phyloP scores from a whole-genome alignment of 148 eudicot genomes.

The Dysphania ambrosioides region DNA sequence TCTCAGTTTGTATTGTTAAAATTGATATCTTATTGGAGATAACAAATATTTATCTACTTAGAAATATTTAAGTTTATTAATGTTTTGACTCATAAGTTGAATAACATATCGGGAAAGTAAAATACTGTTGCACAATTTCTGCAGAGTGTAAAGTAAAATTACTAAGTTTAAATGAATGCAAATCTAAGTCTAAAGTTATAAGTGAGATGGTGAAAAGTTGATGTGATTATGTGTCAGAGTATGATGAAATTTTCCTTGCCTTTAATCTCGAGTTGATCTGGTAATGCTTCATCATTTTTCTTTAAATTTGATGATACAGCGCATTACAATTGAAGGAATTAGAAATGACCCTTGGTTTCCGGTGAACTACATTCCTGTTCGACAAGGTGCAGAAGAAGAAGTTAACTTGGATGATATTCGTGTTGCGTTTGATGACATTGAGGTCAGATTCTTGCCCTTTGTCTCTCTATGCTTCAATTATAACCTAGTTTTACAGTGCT shows the following conservation, averaged over 20 bases:
- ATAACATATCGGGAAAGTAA: not conserved
- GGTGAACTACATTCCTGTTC: constrained; percentile 56
- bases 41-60: too few relatives aligned
- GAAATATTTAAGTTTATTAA: too few relatives aligned
- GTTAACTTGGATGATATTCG: constrained; percentile 84
- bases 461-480: not conserved
- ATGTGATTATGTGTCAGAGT: not conserved
- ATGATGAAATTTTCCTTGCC: too few relatives aligned
- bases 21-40: too few relatives aligned
- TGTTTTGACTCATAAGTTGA: not conserved
- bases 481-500: not conserved
- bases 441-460: constrained; percentile 47
- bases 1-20: too few relatives aligned
- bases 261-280: too few relatives aligned
- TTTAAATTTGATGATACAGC: constrained; percentile 42
- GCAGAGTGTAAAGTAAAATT: not conserved
- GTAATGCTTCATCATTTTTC: constrained; percentile 7
- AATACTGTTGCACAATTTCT: not conserved
- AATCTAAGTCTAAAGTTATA: not conserved
- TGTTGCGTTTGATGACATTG: constrained; percentile 90
- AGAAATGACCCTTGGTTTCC: constrained; percentile 76
- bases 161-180: not conserved
- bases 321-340: constrained; percentile 76
- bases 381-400: constrained; percentile 62
- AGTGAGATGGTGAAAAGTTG: not conserved